Conservation (phyloP, 2,329 filamentous ascomycete genomes). For the Botrytis fabae region DNA sequence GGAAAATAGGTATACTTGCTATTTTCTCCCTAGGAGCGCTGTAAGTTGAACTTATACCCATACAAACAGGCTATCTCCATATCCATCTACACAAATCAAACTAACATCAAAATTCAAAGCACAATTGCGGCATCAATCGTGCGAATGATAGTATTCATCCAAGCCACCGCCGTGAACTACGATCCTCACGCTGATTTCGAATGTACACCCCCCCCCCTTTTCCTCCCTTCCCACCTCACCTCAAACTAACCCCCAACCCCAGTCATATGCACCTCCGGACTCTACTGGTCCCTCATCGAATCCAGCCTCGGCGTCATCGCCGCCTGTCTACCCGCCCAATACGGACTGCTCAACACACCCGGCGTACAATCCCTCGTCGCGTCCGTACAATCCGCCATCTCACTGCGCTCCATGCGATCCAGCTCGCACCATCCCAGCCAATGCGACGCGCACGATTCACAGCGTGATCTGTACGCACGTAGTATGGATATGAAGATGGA, state of each 20-base stretch:
- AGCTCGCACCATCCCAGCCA: neutral
- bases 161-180: constrained; percentile 17
- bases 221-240: neutral
- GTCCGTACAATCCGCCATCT: constrained; percentile 8
- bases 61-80: neutral
- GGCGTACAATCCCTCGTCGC: constrained; percentile 15
- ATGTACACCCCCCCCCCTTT: neutral
- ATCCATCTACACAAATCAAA: neutral
- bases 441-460: neutral
- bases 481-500: neutral
- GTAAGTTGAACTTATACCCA: neutral
- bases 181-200: constrained; percentile 19
- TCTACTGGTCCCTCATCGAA: constrained; percentile 22
- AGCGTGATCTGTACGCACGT: neutral
- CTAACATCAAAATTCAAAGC: neutral
- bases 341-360: constrained; percentile 3
- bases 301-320: constrained; percentile 16
- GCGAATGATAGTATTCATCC: constrained; percentile 17
- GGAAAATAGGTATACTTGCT: constrained; percentile 18
- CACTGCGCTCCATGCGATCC: neutral
- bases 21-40: constrained; percentile 19
- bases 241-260: neutral
- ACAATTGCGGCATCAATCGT: constrained; percentile 21
- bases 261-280: constrained; percentile 12
- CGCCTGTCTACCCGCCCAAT: constrained; percentile 21